phyloP scores from a whole-genome alignment of 768 basidiomycete genomes.

The Agaricus subrufescens region DNA sequence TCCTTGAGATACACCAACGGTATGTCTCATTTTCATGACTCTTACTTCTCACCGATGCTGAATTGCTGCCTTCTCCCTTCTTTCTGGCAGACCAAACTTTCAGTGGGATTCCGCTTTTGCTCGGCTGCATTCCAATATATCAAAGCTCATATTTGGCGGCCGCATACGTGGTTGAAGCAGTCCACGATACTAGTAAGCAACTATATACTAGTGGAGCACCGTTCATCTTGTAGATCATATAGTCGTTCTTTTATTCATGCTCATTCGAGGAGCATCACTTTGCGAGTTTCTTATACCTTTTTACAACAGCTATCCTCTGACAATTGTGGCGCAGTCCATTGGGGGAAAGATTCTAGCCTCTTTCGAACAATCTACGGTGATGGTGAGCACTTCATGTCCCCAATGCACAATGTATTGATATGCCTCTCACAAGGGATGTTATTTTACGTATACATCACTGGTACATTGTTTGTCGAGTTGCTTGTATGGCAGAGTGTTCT shows the following conservation, averaged over 20 bases:
- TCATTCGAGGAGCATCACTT: neutral
- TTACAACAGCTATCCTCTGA: neutral
- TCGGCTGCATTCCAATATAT: neutral
- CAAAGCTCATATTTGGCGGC: neutral
- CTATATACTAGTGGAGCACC: neutral
- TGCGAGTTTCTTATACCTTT: neutral
- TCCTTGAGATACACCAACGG: neutral
- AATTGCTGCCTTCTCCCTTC: no score
- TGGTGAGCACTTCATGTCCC: neutral
- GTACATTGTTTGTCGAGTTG: no score
- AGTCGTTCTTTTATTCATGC: neutral
- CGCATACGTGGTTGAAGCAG: neutral
- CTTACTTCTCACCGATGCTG: neutral
- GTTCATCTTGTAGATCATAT: neutral
- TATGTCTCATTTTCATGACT: neutral
- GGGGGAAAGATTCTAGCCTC: neutral
- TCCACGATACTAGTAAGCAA: neutral
- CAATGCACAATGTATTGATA: no score
- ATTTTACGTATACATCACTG: no score
- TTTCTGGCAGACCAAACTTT: neutral
- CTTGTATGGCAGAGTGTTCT: no score
- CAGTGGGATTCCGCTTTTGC: neutral
- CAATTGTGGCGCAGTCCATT: neutral
- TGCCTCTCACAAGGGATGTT: no score
- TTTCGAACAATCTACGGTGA: neutral